Conservation (phyloP, 2,329 filamentous ascomycete species). For the Aspergillus sp. region DNA sequence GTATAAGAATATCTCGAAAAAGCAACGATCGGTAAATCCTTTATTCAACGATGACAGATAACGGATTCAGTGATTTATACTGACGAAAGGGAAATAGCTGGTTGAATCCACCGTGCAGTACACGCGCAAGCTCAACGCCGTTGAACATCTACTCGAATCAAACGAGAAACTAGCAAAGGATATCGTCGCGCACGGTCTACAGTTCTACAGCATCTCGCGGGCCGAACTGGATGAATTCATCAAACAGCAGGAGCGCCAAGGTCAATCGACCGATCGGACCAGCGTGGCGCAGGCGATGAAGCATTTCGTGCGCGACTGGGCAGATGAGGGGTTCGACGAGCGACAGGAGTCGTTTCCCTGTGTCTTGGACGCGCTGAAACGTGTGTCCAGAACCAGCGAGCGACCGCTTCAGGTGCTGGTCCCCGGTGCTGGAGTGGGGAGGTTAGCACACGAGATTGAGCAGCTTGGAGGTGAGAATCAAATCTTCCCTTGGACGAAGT, state of each 20-base stretch:
- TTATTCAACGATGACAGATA: no score
- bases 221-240: constrained; percentile 48
- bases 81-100: constrained; percentile 37
- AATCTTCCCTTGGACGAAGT: neutral
- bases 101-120: constrained; percentile 60
- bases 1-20: constrained; percentile 21
- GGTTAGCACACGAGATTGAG: constrained; percentile 54
- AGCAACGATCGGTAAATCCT: constrained; percentile 15
- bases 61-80: no score
- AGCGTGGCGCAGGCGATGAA: constrained; percentile 56
- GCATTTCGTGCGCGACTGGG: constrained; percentile 60
- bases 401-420: constrained; percentile 44
- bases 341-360: constrained; percentile 41
- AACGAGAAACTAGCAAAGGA: constrained; percentile 50
- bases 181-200: constrained; percentile 48
- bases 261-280: constrained; percentile 45
- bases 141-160: constrained; percentile 43
- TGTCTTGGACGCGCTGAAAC: constrained; percentile 28
- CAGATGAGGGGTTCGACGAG: constrained; percentile 49
- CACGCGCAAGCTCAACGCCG: constrained; percentile 51
- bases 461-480: constrained; percentile 36
- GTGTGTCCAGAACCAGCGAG: constrained; percentile 2
- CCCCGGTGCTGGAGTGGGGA: constrained; percentile 55
- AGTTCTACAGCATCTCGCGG: constrained; percentile 48
- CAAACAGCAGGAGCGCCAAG: constrained; percentile 35